A percentile compares a stretch with the other conserved stretches of the same genome.
Conservation (phyloP, 2,329 filamentous ascomycete species). For the Venturia nashicola region DNA sequence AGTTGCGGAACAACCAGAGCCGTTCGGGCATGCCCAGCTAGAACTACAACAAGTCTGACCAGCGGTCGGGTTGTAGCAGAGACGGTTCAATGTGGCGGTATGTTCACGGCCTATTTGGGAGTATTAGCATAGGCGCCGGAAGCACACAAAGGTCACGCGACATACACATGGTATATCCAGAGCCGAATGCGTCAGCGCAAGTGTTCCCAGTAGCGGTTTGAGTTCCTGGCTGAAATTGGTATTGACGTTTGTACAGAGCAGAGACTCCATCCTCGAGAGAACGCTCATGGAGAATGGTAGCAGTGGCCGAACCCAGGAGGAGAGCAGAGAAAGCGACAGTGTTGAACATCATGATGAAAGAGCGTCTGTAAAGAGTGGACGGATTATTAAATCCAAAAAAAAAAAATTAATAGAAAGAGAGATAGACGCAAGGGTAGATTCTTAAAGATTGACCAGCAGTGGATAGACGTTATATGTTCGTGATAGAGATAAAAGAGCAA, state of each 20-base stretch:
- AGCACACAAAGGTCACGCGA: not conserved
- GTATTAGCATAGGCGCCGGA: conserved; percentile 1
- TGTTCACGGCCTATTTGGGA: conserved; percentile 6
- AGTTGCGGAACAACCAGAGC: conserved; percentile 8
- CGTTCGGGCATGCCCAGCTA: conserved; percentile 10
- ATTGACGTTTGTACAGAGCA: not conserved
- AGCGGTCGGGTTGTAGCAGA: conserved; percentile 12
- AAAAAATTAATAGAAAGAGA: not conserved
- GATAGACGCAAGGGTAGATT: not conserved
- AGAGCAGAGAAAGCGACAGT: conserved; percentile 1
- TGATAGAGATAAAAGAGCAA: not conserved
- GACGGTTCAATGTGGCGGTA: conserved; percentile 9
- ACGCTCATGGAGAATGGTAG: conserved; percentile 4
- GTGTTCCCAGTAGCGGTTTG: conserved; percentile 9
- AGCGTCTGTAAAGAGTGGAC: conserved; percentile 6
- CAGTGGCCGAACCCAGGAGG: conserved; percentile 1
- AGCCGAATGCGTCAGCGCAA: conserved; percentile 11
- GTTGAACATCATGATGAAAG: conserved; percentile 7
- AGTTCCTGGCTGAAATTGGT: conserved; percentile 6
- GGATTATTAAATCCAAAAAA: conserved; percentile 2
- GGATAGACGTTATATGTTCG: not conserved
- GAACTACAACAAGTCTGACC: conserved; percentile 12
- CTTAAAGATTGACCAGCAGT: conserved; percentile 3
- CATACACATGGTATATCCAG: conserved; percentile 11
- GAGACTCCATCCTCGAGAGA: conserved; percentile 1